Conservation (phyloP, 1,139 yeast genomes). For the Kodamaea sp. region DNA sequence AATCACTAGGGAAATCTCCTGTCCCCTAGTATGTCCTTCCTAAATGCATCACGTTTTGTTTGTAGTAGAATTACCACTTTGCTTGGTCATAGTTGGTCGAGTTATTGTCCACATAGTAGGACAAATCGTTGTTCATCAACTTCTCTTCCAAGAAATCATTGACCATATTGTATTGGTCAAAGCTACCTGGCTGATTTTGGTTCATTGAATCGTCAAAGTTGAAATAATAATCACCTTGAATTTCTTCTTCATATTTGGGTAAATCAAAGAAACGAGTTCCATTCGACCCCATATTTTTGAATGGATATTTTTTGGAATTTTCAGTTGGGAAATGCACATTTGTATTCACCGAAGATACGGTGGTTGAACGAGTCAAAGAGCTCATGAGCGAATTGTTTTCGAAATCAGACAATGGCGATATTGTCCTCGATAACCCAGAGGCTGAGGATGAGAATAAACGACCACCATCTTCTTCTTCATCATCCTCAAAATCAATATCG, state of each 20-base stretch:
- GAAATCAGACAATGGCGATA: constrained; percentile 37
- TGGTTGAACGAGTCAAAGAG: constrained; percentile 43
- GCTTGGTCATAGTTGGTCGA: constrained; percentile 4
- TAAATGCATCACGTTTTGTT: neutral
- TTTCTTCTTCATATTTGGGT: constrained; percentile 15
- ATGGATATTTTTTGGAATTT: constrained; percentile 13
- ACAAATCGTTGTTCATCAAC: constrained; percentile 16
- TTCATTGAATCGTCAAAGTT: constrained; percentile 17
- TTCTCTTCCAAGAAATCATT: constrained; percentile 43
- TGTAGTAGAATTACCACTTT: constrained; percentile 4
- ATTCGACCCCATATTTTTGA: constrained; percentile 11
- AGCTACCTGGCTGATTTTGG: constrained; percentile 2
- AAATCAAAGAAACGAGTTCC: constrained; percentile 14
- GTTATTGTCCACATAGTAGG: constrained; percentile 9
- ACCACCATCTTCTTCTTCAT: constrained; percentile 26
- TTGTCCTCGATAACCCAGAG: constrained; percentile 37
- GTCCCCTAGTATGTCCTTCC: too few species aligned
- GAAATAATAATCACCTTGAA: constrained; percentile 8
- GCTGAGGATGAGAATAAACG: constrained; percentile 12
- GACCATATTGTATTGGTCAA: constrained; percentile 40
- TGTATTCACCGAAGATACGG: constrained; percentile 28
- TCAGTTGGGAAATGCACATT: constrained; percentile 3
- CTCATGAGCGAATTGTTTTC: constrained; percentile 37
- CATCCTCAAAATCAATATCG: constrained; percentile 24
- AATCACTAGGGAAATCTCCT: too few species aligned